Evolutionary conservation across 345 rosid species (phyloP), one percentile per base, ranked within the genome.

Genomic region (Ceriops zippeliana): DNA sequence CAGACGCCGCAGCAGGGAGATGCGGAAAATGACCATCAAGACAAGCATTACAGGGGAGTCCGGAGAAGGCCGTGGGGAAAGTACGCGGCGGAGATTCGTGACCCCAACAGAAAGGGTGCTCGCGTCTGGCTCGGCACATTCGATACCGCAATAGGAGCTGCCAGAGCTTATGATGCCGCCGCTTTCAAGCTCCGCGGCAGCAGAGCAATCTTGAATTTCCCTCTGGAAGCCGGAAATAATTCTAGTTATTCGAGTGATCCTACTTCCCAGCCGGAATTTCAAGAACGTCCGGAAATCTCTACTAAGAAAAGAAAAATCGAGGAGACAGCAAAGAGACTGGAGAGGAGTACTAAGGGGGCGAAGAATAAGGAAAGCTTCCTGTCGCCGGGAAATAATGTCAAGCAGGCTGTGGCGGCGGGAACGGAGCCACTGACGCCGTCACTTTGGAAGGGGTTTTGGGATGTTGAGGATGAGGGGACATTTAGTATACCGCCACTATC

Each of bases 101-200:
- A 93, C 71, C 98, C 98, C 6, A 89, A 85, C 62, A 79, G 73
- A 51, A 93, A 93, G 68, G 98, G 98, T 11, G 75, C 89, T n/a
- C 82, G 98, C 27, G 79, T 89, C 17, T 93, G 98, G 98, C 89
- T 93, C 5, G 98, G 98, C 20, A 93, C 97, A 0, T 93, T 91
- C 70, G 95, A 93, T 17, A 83, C 87, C 0, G 91, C 91, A 32
- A 7, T 89, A 2, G 91, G 91, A 76, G 98, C 97, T 30, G 98
- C 96, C 1, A 89, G 78, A 70, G 97, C 98, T 68, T 93, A 93
- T 47, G 98, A 93, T 61, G 67, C 75, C 59, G 97, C 98, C 5
- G 96, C 98, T 35, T 93, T 91, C 74, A 78, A 74, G 69, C 70
- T 93, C 22, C 91, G 98, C 5, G 97, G 97, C 17, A 83, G 91